Evolutionary conservation across 2,329 filamentous ascomycete genomes (phyloP).

Genomic region (Chaetomiaceae sp.): DNA sequence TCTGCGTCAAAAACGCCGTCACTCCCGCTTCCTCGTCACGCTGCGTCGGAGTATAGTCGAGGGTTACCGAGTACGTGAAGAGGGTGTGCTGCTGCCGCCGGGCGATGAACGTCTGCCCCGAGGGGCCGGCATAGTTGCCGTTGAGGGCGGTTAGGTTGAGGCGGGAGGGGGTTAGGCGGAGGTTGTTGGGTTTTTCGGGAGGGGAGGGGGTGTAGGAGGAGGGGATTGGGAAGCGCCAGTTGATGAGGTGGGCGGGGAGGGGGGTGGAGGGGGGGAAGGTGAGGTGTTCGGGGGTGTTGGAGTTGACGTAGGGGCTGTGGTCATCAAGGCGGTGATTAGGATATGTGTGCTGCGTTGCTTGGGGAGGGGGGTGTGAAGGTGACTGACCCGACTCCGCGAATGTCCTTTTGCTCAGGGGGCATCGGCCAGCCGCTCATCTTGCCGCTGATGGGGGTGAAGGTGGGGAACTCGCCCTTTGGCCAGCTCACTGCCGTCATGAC

Average conservation of each 20-base stretch:
- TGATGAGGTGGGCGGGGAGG: constrained; percentile 51
- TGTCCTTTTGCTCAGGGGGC: constrained; percentile 18
- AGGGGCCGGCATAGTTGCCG: constrained; percentile 42
- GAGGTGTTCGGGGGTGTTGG: constrained; percentile 26
- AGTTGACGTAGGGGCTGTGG: constrained; percentile 27
- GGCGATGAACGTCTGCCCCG: constrained; percentile 49
- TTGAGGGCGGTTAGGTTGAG: constrained; percentile 53
- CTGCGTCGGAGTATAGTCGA: constrained; percentile 38
- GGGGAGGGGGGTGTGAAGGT: not conserved
- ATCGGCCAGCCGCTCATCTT: constrained; percentile 27
- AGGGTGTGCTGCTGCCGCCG: constrained; percentile 55
- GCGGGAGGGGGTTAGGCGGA: constrained; percentile 45
- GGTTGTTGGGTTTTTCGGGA: constrained; percentile 37
- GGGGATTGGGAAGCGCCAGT: constrained; percentile 50
- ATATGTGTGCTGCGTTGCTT: constrained; percentile 3
- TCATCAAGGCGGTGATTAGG: not conserved
- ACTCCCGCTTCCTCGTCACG: constrained; percentile 49
- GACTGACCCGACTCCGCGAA: constrained; percentile 22
- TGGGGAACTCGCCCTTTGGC: constrained; percentile 33
- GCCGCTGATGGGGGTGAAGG: constrained; percentile 34
- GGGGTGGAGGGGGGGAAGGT: constrained; percentile 34
- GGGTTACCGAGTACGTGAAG: constrained; percentile 46
- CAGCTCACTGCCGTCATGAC: constrained; percentile 38
- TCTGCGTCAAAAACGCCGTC: constrained; percentile 49
- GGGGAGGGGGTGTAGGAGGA: constrained; percentile 44